phyloP scores from a whole-genome alignment of 2,329 filamentous ascomycete genomes.

The Neophaeococcomyces mojaviensis region DNA sequence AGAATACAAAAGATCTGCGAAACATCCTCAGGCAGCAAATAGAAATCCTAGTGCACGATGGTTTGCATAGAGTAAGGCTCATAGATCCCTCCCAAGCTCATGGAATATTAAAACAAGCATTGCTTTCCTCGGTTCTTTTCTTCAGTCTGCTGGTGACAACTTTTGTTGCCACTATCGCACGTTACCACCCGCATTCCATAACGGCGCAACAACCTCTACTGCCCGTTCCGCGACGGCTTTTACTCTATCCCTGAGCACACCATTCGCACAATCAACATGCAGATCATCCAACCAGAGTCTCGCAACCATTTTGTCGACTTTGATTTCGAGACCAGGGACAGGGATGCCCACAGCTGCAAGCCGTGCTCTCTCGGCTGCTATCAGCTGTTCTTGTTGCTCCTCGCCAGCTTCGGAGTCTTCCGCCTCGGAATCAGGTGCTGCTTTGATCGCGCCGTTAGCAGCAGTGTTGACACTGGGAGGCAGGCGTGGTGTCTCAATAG shows the following conservation, averaged over 20 bases:
- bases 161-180: too few relatives aligned
- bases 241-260: constrained; percentile 73
- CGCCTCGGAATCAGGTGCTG: constrained; percentile 26
- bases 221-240: constrained; percentile 83
- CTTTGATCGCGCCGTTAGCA: constrained; percentile 24
- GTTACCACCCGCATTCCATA: constrained; percentile 36
- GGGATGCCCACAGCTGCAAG: constrained; percentile 80
- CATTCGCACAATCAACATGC: constrained; percentile 77
- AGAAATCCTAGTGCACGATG: too few relatives aligned
- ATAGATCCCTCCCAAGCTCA: too few relatives aligned
- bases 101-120: too few relatives aligned
- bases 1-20: too few relatives aligned
- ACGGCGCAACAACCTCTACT: constrained; percentile 74
- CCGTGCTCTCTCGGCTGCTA: constrained; percentile 57
- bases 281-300: constrained; percentile 87
- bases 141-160: too few relatives aligned
- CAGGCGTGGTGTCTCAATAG: constrained; percentile 59
- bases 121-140: too few relatives aligned
- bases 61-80: too few relatives aligned
- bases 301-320: constrained; percentile 78
- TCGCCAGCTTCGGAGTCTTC: constrained; percentile 41
- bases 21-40: too few relatives aligned
- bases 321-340: constrained; percentile 79
- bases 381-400: constrained; percentile 45
- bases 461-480: constrained; percentile 27